phyloP scores from a whole-genome alignment of 2,329 filamentous ascomycete genomes.

The Fonsecaea nubica region DNA sequence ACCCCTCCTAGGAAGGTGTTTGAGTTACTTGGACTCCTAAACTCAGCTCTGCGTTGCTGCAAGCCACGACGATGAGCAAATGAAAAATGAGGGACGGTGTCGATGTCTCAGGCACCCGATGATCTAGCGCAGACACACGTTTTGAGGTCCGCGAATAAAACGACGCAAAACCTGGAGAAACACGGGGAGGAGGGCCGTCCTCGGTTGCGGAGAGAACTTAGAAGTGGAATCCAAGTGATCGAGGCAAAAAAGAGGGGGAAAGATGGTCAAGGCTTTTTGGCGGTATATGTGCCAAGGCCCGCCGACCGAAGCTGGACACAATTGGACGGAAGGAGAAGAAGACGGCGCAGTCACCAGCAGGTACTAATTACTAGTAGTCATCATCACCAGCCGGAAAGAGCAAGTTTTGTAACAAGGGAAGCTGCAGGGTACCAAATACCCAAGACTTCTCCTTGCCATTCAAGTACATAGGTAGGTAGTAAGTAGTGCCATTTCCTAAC shows the following conservation, averaged over 20 bases:
- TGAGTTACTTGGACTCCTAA: conserved; percentile 4
- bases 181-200: not conserved
- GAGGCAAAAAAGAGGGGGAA: not conserved
- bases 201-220: not conserved
- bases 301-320: not conserved
- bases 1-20: conserved; percentile 10
- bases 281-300: not conserved
- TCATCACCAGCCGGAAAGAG: not conserved
- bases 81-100: not conserved
- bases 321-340: not conserved
- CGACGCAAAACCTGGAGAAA: not conserved
- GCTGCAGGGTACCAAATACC: not conserved
- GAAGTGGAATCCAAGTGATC: not conserved
- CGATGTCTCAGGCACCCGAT: conserved; percentile 26
- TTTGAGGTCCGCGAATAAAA: conserved; percentile 6
- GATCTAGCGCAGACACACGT: not conserved
- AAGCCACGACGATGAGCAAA: conserved; percentile 8
- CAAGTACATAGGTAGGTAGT: too few relatives aligned
- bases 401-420: not conserved
- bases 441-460: too few relatives aligned
- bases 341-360: not conserved
- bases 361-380: not conserved
- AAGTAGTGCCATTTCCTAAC: too few relatives aligned
- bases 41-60: conserved; percentile 13
- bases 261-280: not conserved